Percentiles rank a stretch among this genome's conserved stretches.
Evolutionary conservation across 2,329 filamentous ascomycete genomes (phyloP).

Genomic region (Aphanoascus verrucosus): DNA sequence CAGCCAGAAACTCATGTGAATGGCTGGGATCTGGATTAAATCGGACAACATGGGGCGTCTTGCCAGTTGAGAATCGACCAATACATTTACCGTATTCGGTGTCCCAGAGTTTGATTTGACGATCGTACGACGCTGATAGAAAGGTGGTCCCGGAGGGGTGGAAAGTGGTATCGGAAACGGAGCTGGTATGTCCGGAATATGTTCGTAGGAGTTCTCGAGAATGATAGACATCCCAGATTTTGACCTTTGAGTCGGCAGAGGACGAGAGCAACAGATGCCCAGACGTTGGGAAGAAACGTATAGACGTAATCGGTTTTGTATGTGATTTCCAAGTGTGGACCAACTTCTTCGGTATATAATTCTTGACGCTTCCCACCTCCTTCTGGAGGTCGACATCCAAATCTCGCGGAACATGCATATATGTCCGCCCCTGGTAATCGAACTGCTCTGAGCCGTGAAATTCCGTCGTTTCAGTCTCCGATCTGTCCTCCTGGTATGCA

Average conservation of each 20-base stretch:
- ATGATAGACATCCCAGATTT: constrained; percentile 92
- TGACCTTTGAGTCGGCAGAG: constrained; percentile 82
- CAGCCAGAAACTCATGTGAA: constrained; percentile 82
- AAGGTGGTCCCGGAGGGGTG: constrained; percentile 73
- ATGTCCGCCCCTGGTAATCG: constrained; percentile 92
- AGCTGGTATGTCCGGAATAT: constrained; percentile 84
- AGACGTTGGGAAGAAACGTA: constrained; percentile 80
- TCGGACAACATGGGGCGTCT: constrained; percentile 86
- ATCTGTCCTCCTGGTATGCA: constrained; percentile 42
- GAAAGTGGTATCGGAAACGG: constrained; percentile 82
- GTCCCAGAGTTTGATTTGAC: constrained; percentile 96
- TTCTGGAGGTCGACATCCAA: constrained; percentile 76
- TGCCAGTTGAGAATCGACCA: constrained; percentile 80
- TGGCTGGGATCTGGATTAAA: constrained; percentile 76
- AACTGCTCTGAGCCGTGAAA: constrained; percentile 76
- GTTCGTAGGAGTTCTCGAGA: constrained; percentile 76
- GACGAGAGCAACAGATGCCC: constrained; percentile 83
- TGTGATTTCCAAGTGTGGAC: constrained; percentile 82
- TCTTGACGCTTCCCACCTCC: constrained; percentile 67
- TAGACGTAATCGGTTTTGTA: constrained; percentile 71
- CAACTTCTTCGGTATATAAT: constrained; percentile 90
- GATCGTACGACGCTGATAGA: constrained; percentile 83
- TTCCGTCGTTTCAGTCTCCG: constrained; percentile 66
- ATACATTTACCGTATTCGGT: constrained; percentile 87
- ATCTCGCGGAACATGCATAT: constrained; percentile 94